Evolutionary conservation across 148 eudicot genomes (phyloP).

Genomic region (Silene latifolia): DNA sequence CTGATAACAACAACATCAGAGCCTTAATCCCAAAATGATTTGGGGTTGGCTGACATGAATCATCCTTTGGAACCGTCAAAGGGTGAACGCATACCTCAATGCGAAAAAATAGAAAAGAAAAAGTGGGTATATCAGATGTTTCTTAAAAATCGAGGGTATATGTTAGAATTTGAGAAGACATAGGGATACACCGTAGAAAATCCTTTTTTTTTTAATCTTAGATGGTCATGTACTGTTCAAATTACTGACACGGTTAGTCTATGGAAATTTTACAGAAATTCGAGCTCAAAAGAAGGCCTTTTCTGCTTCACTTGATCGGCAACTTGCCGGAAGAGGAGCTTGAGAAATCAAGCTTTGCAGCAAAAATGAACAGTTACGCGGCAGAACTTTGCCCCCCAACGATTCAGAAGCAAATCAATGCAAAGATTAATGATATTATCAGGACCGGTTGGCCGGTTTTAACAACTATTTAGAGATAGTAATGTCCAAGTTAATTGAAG

Average conservation of each 20-base stretch:
- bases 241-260: background rate
- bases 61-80: too few species aligned
- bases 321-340: constrained; percentile 91
- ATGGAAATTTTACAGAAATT: constrained; percentile 55
- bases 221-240: background rate
- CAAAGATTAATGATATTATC: constrained; percentile 68
- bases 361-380: constrained; percentile 81
- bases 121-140: too few species aligned
- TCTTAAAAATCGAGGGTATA: too few species aligned
- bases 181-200: too few species aligned
- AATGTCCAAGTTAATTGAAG: background rate
- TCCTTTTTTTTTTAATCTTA: background rate
- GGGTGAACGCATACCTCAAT: too few species aligned
- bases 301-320: constrained; percentile 93
- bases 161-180: too few species aligned
- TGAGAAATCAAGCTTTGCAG: constrained; percentile 73
- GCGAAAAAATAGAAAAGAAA: too few species aligned
- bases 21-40: too few species aligned
- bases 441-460: constrained; percentile 93
- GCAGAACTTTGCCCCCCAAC: constrained; percentile 85
- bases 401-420: constrained; percentile 64
- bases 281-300: constrained; percentile 78
- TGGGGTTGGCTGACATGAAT: too few species aligned
- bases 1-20: too few species aligned
- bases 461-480: constrained; percentile 45